Evolutionary conservation across 805 yeast genomes (phyloP), one percentile per base, ranked within the genome.

Genomic region (Saccharomyces eubayanus): DNA sequence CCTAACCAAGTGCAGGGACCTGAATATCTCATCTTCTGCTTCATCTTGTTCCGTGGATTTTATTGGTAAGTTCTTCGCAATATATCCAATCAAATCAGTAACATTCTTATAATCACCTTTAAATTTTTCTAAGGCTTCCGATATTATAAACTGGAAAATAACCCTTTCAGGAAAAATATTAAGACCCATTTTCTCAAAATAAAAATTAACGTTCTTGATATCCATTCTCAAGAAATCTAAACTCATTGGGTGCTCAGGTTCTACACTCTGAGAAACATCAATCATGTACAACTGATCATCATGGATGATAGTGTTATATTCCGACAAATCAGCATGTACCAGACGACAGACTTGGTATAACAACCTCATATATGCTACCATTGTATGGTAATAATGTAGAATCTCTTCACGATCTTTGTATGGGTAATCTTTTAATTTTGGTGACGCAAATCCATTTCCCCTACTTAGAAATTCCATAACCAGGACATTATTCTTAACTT

Each of bases 211-310:
- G 65, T 94, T 94, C 69, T 92, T 94, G 65, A 94, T 91, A 72
- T 94, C 99, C 99, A 94, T 94, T 66, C 99, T 77, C 56, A 94
- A 72, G 67, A 94, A 94, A 68, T 94, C 98, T 59, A 94, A 76
- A 46, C 96, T 87, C 89, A 89, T 89, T 10, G 97, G 98, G 71
- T 94, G 99, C 62, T 90, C 97, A 9, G 97, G 97, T 69, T 94
- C 98, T 27, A 94, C 98, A 41, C 95, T 84, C 69, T 94, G 99
- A 1, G 98, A 91, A 10, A 94, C 99, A 72, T 94, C 99, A 61
- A 94, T 88, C 54, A 94, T 87, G 71, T 87, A 90, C 29, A 94
- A 73, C 65, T 82, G 80, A 31, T 79, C 84, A 6, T 87, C 68
- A 65, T 92, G 97, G 24, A 94, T 87, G 52, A 94, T 86, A 1